Evolutionary conservation across 2,329 filamentous ascomycete genomes (phyloP), one percentile per base, ranked within the genome.

Genomic region (Acarospora socialis): DNA sequence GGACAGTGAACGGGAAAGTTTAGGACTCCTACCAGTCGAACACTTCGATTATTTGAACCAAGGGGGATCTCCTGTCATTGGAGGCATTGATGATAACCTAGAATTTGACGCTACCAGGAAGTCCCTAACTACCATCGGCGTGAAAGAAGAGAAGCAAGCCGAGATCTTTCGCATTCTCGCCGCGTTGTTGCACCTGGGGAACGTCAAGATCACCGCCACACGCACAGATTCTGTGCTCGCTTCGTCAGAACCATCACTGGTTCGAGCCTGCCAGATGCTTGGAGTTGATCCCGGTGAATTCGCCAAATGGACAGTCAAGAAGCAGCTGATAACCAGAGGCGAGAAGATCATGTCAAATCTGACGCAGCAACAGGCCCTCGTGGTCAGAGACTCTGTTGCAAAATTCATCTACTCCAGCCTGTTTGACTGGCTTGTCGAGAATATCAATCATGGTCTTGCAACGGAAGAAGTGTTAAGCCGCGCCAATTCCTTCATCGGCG

Each of bases 351-450:
- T 82, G 18, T 95, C 90, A 17, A 94, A 94, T 52, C 60, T 98
- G 40, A 92, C 81, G 15, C 83, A 92, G 47, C 82, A 92, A 39
- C 87, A 95, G 58, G 90, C 90, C 18, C 71, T 81, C 21, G 87
- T 98, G 35, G 90, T 98, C 9, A 76, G 87, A 52, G 90, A 98
- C 52, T 98, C 90, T 1, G 90, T 98, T 30, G 86, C 90, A 50
- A 98, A 98, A 56, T 98, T 87, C 59, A 90, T 98, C 43, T 98
- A 98, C 60, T 95, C 90, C 0, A 93, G 86, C 52, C 60, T 98
- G 37, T 98, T 98, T 54, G 90, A 98, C 63, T 98, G 90, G 90
- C 70, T 98, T 15, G 90, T 98, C n/a, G 86, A 95, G 47, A 81
- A 80, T 37, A 94, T 93, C 61, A 98, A 98, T 61, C 66, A 66